phyloP scores from a whole-genome alignment of 106 monocot genomes.

The Allium sativum region DNA sequence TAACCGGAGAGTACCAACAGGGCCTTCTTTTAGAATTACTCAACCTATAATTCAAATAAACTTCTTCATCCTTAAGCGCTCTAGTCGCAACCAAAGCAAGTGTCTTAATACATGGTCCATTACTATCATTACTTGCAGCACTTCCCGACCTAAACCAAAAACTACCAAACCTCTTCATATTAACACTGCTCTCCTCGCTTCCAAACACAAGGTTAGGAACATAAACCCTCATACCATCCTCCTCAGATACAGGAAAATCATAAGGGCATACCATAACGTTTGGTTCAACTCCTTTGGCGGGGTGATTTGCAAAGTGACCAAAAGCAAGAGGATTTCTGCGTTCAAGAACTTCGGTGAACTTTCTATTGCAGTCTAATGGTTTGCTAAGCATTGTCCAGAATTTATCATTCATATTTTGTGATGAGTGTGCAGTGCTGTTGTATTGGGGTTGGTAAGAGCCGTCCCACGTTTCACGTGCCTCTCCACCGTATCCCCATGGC shows the following conservation, averaged over 20 bases:
- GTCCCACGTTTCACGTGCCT: slow-evolving; percentile 59
- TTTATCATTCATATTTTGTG: slow-evolving; percentile 20
- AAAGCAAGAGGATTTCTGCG: slow-evolving; percentile 81
- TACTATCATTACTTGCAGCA: slow-evolving; percentile 1
- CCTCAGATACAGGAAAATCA: slow-evolving; percentile 65
- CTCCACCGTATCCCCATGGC: slow-evolving; percentile 73
- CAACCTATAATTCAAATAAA: slow-evolving; percentile 75
- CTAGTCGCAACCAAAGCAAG: slow-evolving; percentile 72
- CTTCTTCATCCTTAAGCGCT: slow-evolving; percentile 55
- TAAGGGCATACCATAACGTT: slow-evolving; percentile 96
- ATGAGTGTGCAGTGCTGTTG: slow-evolving; percentile 10
- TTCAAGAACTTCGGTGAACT: slow-evolving; percentile 51
- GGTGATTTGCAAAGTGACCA: slow-evolving; percentile 96
- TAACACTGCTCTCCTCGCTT: slow-evolving; percentile 30
- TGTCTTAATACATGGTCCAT: slow-evolving; percentile 38
- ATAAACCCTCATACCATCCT: slow-evolving; percentile 61
- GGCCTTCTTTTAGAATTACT: slow-evolving; percentile 80
- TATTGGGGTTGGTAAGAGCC: slow-evolving; percentile 25
- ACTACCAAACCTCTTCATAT: slow-evolving; percentile 71
- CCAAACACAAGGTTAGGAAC: slow-evolving; percentile 84
- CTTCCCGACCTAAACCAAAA: slow-evolving; percentile 73
- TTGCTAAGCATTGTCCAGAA: slow-evolving; percentile 73
- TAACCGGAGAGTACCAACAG: slow-evolving; percentile 76
- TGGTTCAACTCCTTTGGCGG: slow-evolving; percentile 42
- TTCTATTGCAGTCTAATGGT: slow-evolving; percentile 24